Base-by-base conservation (phyloP, 2,329 filamentous ascomycete species). In the Lizonia empirigonia region DNA sequence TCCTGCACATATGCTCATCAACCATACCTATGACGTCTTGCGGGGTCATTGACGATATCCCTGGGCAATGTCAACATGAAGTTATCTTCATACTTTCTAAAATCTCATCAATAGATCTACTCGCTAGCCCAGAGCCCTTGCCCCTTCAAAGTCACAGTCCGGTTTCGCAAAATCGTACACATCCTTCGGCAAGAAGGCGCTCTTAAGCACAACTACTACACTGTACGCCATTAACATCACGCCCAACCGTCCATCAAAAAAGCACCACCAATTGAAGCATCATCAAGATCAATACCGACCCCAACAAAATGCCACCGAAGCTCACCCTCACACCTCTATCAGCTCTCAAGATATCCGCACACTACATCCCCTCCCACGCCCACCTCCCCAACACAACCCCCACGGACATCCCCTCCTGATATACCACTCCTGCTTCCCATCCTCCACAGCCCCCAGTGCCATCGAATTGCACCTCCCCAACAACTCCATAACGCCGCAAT, bases 341-440 rank as follows among this genome's bases (percentile, higher is more conserved):
- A 24, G 72, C 80, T 3, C 77, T 89, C 49, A 74, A 73, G 23
- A 75, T 88, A n/a, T 82, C 82, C 29, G 77, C 74, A 15, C 80
- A 86, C 66, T 74, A 78, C 20, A 88, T 90, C 51, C 81, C 84
- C 4, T 73, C 80, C 10, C 80, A 85, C 69, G 68, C 71, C 20
- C 73, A 77, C 5, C 77, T 84, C 27, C 86, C 87, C 16, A 90
- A 90, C 68, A 87, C 85, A 30, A 83, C 82, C 5, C 79, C 87
- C 82, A 85, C 63, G 73, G 79, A 46, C 84, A 84, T 55, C 85
- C 86, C 0, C 77, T 90, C 20, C 67, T 88, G 35, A 84, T 89
- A 67, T 89, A 89, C 71, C 85, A 85, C 64, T 75, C 73, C 12
- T 82, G 77, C 27, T 87, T 89, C 59, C 68, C 74, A 4, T 60